phyloP scores from a whole-genome alignment of 257 asterid genomes.

The Fraxinus pennsylvanica region DNA sequence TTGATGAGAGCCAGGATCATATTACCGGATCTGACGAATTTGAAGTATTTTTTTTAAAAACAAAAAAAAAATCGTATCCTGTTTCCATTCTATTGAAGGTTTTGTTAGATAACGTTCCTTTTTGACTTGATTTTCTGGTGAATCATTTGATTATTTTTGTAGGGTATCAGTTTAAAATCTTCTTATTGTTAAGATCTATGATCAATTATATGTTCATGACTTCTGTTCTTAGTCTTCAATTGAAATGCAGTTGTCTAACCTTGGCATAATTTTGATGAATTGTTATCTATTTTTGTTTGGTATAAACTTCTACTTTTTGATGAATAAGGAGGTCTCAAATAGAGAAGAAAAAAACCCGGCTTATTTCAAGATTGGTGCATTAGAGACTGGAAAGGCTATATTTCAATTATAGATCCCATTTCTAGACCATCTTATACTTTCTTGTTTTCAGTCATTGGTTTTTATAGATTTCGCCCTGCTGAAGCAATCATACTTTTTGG shows the following conservation, averaged over 20 bases:
- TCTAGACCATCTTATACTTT: constrained; percentile 1
- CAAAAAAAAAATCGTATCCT: neutral
- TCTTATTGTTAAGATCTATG: neutral
- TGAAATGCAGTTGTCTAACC: too few relatives aligned
- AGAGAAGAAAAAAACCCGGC: neutral
- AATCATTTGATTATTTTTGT: neutral
- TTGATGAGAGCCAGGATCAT: constrained; percentile 22
- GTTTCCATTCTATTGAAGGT: neutral
- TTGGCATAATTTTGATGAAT: too few relatives aligned
- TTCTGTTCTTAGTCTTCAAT: neutral
- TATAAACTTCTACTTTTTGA: too few relatives aligned
- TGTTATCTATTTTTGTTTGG: too few relatives aligned
- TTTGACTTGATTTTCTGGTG: neutral
- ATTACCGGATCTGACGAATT: constrained; percentile 36
- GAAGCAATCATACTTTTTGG: neutral
- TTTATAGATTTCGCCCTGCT: neutral
- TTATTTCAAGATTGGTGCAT: neutral
- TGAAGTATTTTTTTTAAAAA: neutral
- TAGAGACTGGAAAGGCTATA: neutral
- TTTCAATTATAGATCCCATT: constrained; percentile 26
- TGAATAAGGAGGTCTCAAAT: too few relatives aligned
- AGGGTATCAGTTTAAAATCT: neutral
- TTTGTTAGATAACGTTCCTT: constrained; percentile 18
- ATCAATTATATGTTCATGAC: neutral
- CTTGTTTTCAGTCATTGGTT: neutral